These are phyloP conservation scores for Suhomyces pyralidae DNA, from an alignment of 805 yeast species.

Conservation along the genomic window DNA sequence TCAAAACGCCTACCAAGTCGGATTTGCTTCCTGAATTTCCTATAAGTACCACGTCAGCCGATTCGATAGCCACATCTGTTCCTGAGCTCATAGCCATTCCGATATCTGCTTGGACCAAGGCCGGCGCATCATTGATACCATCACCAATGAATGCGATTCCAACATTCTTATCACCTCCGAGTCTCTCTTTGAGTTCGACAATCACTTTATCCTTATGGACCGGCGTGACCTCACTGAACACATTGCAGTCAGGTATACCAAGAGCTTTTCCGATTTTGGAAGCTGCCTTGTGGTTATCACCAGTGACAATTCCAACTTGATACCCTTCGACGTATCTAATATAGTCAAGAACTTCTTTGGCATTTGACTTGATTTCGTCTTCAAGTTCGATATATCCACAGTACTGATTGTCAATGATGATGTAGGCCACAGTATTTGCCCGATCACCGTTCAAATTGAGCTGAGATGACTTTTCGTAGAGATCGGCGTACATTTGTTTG, in stretches of 20 bases:
- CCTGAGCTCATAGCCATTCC: conserved; percentile 93
- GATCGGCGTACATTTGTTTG: conserved; percentile 16
- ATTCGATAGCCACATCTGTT: conserved; percentile 93
- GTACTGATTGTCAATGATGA: conserved; percentile 55
- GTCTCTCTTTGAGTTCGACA: conserved; percentile 48
- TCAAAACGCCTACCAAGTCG: conserved; percentile 49
- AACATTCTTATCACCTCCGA: conserved; percentile 28
- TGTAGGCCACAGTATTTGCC: conserved; percentile 48
- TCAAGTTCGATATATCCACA: conserved; percentile 64
- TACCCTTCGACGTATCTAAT: conserved; percentile 49
- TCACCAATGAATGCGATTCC: conserved; percentile 90
- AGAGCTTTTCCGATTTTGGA: conserved; percentile 58
- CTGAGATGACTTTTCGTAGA: conserved; percentile 12
- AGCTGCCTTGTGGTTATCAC: conserved; percentile 72
- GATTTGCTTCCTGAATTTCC: conserved; percentile 29
- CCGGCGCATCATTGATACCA: conserved; percentile 98
- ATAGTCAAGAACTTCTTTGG: conserved; percentile 56
- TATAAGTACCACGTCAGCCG: conserved; percentile 88
- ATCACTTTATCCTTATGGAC: conserved; percentile 71
- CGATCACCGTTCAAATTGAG: conserved; percentile 15
- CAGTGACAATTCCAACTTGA: conserved; percentile 82
- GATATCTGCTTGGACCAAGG: conserved; percentile 79
- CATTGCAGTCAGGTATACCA: conserved; percentile 61
- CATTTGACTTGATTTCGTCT: conserved; percentile 67
- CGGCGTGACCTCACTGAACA: conserved; percentile 77